Evolutionary conservation across 805 yeast species (phyloP).

Genomic region (Zygosaccharomyces kombuchaensis): DNA sequence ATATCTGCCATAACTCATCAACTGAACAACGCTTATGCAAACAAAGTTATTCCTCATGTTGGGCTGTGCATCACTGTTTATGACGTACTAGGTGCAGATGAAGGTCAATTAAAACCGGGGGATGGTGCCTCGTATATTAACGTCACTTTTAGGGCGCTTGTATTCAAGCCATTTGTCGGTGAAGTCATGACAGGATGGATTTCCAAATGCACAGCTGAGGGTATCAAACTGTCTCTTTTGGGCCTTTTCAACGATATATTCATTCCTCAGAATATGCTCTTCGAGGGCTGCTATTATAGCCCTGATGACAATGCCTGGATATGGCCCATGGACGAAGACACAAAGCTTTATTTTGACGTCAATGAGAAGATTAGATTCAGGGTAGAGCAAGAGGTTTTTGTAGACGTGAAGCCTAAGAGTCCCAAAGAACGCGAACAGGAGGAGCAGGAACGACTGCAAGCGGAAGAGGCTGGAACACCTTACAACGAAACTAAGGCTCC

Average conservation of each 20-base stretch:
- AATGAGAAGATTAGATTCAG: slow-evolving; percentile 90
- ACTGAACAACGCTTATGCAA: slow-evolving; percentile 77
- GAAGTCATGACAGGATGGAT: slow-evolving; percentile 93
- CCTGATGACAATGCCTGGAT: slow-evolving; percentile 91
- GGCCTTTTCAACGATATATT: slow-evolving; percentile 91
- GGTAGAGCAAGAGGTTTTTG: slow-evolving; percentile 83
- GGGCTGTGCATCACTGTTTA: slow-evolving; percentile 84
- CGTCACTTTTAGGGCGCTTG: slow-evolving; percentile 66
- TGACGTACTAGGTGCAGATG: slow-evolving; percentile 77
- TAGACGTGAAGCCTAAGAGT: slow-evolving; percentile 74
- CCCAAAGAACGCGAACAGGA: slow-evolving; percentile 49
- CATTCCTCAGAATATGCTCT: slow-evolving; percentile 76
- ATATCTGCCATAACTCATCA: slow-evolving; percentile 72
- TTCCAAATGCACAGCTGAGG: slow-evolving; percentile 79
- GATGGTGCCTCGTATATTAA: slow-evolving; percentile 86
- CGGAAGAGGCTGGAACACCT: slow-evolving; percentile 24
- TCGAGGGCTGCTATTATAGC: slow-evolving; percentile 66
- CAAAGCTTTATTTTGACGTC: slow-evolving; percentile 75
- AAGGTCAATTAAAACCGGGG: slow-evolving; percentile 88
- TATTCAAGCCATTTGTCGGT: slow-evolving; percentile 93
- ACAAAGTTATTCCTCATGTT: slow-evolving; percentile 74
- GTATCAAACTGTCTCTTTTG: slow-evolving; percentile 61
- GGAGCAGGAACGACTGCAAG: slow-evolving; percentile 27
- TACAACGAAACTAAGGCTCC: slow-evolving; percentile 47
- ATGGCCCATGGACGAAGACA: slow-evolving; percentile 73